phyloP scores from a whole-genome alignment of 306 rosid species.

The Luffa aegyptiaca region DNA sequence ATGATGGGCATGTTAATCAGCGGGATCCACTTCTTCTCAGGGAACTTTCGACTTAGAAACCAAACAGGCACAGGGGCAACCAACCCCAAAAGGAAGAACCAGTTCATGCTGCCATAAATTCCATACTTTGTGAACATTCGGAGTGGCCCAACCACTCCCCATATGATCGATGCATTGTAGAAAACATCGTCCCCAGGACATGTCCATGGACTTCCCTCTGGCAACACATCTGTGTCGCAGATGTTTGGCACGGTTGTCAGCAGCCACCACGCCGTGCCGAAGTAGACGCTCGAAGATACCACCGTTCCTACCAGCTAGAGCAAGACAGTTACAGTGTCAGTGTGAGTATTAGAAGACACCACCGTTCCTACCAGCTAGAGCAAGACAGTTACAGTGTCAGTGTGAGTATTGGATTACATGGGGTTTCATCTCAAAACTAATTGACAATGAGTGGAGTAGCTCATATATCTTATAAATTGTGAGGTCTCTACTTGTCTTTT shows the following conservation, averaged over 20 bases:
- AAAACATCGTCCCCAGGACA: slow-evolving; percentile 57
- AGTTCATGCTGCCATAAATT: slow-evolving; percentile 37
- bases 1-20: slow-evolving; percentile 55
- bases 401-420: no score
- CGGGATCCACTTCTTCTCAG: slow-evolving; percentile 32
- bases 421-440: no score
- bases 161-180: slow-evolving; percentile 68
- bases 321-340: no score
- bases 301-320: slow-evolving; percentile 43
- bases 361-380: no score
- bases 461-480: no score
- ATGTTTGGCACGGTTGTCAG: slow-evolving; percentile 33
- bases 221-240: slow-evolving; percentile 24
- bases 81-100: slow-evolving; percentile 52
- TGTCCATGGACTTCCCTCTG: slow-evolving; percentile 68
- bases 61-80: slow-evolving; percentile 52
- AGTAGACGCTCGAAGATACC: slow-evolving; percentile 35
- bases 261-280: slow-evolving; percentile 82
- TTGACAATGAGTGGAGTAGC: no score
- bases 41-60: slow-evolving; percentile 30
- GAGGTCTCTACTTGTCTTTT: no score
- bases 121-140: slow-evolving; percentile 49
- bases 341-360: no score
- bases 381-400: no score
- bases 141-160: slow-evolving; percentile 70